Base-by-base conservation (phyloP, 495 filamentous ascomycete species). In the Xylaria bambusicola region DNA sequence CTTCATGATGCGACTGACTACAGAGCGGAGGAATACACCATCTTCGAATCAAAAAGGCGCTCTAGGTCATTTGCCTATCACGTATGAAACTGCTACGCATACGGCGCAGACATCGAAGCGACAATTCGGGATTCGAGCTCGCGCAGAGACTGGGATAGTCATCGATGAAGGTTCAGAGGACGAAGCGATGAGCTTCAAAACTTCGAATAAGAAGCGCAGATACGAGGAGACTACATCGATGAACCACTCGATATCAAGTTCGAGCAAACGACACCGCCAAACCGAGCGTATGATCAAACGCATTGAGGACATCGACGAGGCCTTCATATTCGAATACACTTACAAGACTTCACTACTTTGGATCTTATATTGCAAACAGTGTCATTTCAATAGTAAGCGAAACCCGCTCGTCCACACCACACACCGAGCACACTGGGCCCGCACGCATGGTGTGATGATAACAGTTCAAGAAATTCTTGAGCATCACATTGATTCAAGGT, bases 401-500 rank as follows among this genome's bases (percentile, higher is more conserved):
- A 49, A 49, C 6, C 47, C 27, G 1, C n/a, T 49, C 26, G 18
- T 27, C 8, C 9, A n/a, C n/a, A 33, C 2, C 5, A 23, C 21
- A 15, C n/a, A 6, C 10, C 13, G 6, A 3, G 5, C 9, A 6
- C 48, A 51, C 29, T 51, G 48, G 48, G 10, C n/a, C 1, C 20
- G 8, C 18, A n/a, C 8, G 17, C 48, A 36, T 20, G 9, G 3
- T 13, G 8, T 9, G 17, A 2, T 1, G 8, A 36, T 23, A n/a
- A 36, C 48, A 15, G n/a, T 51, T 15, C 29, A 36, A 7, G 18
- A 35, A 18, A 35, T 51, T 6, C 36, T 51, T 1, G 48, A 50
- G 23, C 2, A 51, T 23, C 26, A 51, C 17, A 18, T 51, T 18
- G n/a, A n/a, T 51, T 23, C 48, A 36, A 23, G 48, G 48, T 51